A percentile compares a stretch with the other conserved stretches of the same genome.
Evolutionary conservation across 2,329 filamentous ascomycete species (phyloP).

Genomic region (Talaromyces albobiverticillius): DNA sequence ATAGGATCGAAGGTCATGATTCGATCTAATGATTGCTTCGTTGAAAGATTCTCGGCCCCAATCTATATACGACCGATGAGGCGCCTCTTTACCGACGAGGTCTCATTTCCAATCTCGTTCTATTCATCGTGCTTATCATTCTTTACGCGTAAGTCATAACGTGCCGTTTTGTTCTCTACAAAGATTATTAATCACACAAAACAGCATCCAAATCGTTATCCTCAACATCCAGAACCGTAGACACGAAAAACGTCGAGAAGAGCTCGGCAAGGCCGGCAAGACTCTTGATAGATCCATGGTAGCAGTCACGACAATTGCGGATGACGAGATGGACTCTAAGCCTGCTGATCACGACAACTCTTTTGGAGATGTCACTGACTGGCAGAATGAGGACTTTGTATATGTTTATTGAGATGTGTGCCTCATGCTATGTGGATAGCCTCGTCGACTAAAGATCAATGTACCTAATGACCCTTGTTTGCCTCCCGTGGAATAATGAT

Average conservation of each 20-base stretch:
- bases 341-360: constrained; percentile 42
- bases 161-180: background rate
- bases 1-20: background rate
- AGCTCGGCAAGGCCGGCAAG: constrained; percentile 58
- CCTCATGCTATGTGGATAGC: too few species aligned
- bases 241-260: constrained; percentile 54
- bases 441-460: too few species aligned
- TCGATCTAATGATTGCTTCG: background rate
- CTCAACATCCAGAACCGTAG: constrained; percentile 54
- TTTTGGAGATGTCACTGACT: constrained; percentile 59
- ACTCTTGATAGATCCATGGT: constrained; percentile 61
- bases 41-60: constrained; percentile 58
- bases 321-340: constrained; percentile 24
- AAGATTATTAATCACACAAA: background rate
- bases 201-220: constrained; percentile 42
- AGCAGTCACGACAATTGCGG: constrained; percentile 28
- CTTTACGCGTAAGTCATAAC: constrained; percentile 41
- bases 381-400: constrained; percentile 63
- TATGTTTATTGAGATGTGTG: constrained; percentile 58
- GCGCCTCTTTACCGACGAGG: constrained; percentile 58
- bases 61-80: constrained; percentile 61
- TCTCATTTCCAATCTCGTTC: constrained; percentile 57
- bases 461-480: too few species aligned
- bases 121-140: constrained; percentile 60
- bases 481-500: too few species aligned